These are phyloP conservation scores for Neolentinus lepideus DNA, from an alignment of 1,284 basidiomycete species.

Conservation along the genomic window DNA sequence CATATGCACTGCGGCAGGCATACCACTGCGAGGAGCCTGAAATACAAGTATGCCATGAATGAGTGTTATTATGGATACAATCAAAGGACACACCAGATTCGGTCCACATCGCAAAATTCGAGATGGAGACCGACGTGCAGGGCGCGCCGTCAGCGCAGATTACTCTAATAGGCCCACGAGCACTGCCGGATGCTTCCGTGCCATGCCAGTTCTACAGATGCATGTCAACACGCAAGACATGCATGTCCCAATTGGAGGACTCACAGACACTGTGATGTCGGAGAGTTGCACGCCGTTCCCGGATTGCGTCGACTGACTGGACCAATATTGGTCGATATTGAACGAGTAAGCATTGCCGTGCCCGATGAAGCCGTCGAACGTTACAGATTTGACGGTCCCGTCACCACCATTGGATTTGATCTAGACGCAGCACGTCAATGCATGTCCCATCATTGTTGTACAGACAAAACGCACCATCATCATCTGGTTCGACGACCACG, in stretches of 20 bases:
- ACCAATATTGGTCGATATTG: slow-evolving; percentile 27
- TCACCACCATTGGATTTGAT: slow-evolving; percentile 28
- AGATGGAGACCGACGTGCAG: slow-evolving; percentile 22
- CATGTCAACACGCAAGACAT: background rate
- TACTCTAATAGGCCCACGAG: slow-evolving; percentile 22
- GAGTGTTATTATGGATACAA: background rate
- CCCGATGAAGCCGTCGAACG: slow-evolving; percentile 25
- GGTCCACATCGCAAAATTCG: slow-evolving; percentile 26
- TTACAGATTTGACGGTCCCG: slow-evolving; percentile 25
- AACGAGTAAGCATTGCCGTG: slow-evolving; percentile 25
- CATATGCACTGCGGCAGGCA: background rate
- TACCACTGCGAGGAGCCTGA: background rate
- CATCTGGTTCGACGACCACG: slow-evolving; percentile 27
- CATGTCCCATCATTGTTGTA: background rate
- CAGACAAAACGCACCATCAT: slow-evolving; percentile 18
- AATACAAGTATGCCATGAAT: background rate
- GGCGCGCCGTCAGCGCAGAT: slow-evolving; percentile 26
- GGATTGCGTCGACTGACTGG: slow-evolving; percentile 12
- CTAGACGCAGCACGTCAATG: background rate
- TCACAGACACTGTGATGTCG: slow-evolving; percentile 22
- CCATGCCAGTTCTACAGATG: slow-evolving; percentile 24
- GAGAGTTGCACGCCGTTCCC: slow-evolving; percentile 22
- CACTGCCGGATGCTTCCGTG: slow-evolving; percentile 20
- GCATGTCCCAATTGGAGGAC: background rate
- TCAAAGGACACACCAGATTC: background rate